These are phyloP conservation scores for Solanum chmielewskii DNA, from an alignment of 257 asterid species.

Conservation along the genomic window DNA sequence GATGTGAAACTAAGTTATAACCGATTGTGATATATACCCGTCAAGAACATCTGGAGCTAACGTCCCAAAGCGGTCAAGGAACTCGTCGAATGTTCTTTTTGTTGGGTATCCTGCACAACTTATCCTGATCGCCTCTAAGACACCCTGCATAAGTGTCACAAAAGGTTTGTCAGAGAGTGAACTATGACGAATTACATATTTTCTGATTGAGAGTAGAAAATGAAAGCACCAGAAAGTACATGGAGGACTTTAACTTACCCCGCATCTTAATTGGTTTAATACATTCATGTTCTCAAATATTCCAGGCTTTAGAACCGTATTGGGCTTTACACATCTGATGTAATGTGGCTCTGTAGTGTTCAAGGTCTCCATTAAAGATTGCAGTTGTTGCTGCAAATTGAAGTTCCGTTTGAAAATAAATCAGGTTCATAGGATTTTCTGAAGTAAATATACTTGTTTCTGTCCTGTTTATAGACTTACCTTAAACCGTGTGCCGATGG, in stretches of 20 bases:
- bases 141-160: conserved; percentile 56
- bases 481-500: conserved; percentile 92
- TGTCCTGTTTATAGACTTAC: conserved; percentile 21
- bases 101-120: conserved; percentile 98
- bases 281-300: conserved; percentile 85
- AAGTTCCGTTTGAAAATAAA: not conserved
- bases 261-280: conserved; percentile 84
- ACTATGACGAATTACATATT: not conserved
- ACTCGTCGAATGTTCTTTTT: conserved; percentile 83
- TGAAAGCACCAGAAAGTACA: not conserved
- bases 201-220: not conserved
- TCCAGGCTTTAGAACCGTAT: conserved; percentile 80
- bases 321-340: conserved; percentile 96
- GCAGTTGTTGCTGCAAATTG: conserved; percentile 78
- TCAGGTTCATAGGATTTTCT: conserved; percentile 5
- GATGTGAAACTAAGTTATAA: conserved; percentile 1
- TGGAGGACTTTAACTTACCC: conserved; percentile 46
- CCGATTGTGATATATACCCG: conserved; percentile 35
- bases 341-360: conserved; percentile 94
- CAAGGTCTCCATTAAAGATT: conserved; percentile 84
- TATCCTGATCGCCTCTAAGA: conserved; percentile 89
- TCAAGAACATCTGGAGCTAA: conserved; percentile 76
- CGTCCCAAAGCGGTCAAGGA: conserved; percentile 88
- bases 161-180: conserved; percentile 6
- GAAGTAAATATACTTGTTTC: not conserved